phyloP scores from a whole-genome alignment of 345 rosid genomes.

The Psidium guajava region DNA sequence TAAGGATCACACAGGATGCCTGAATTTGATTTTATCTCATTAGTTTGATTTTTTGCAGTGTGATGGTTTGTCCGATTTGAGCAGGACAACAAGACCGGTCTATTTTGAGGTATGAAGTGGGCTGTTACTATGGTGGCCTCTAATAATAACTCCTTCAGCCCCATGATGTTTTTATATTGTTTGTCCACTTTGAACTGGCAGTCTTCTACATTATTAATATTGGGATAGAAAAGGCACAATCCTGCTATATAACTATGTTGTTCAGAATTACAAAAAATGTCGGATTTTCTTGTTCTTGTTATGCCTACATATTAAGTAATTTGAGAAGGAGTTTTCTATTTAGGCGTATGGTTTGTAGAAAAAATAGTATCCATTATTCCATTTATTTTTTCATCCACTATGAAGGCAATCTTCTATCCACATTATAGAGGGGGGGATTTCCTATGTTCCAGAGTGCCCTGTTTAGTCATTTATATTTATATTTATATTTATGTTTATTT shows the following conservation, averaged over 20 bases:
- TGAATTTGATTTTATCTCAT: not conserved
- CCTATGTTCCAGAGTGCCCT: too few relatives aligned
- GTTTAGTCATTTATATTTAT: too few relatives aligned
- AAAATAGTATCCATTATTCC: not conserved
- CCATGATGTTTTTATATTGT: not conserved
- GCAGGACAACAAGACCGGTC: slow-evolving; percentile 47
- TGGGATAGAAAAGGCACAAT: not conserved
- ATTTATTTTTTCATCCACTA: not conserved
- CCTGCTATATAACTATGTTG: not conserved
- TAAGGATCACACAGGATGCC: not conserved
- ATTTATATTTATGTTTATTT: too few relatives aligned
- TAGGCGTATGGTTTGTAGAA: not conserved
- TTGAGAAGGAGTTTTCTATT: not conserved
- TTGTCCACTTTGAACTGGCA: not conserved
- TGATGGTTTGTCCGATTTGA: slow-evolving; percentile 36
- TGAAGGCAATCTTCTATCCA: not conserved
- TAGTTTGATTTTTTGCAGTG: slow-evolving; percentile 28
- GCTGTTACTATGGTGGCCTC: not conserved
- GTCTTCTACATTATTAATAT: not conserved
- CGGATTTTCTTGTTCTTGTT: not conserved
- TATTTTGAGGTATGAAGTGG: slow-evolving; percentile 37
- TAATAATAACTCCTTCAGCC: not conserved
- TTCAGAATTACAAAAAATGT: not conserved
- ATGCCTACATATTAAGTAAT: not conserved
- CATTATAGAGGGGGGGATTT: too few relatives aligned